Conservation (phyloP, 1,139 yeast genomes). For the Scheffersomyces insectosa region DNA sequence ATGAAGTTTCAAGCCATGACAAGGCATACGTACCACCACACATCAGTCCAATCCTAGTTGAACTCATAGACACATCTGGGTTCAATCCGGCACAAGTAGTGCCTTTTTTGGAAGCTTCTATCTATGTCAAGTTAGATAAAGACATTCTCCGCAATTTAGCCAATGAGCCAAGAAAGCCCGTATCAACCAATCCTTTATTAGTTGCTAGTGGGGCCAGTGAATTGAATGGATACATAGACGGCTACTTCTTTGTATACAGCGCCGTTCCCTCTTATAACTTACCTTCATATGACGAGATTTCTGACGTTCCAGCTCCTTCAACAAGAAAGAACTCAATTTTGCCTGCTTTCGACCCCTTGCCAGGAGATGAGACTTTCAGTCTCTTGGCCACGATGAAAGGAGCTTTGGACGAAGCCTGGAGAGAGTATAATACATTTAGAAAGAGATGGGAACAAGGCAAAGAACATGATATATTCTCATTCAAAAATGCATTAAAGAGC, state of each 20-base stretch:
- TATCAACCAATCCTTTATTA: conserved; percentile 63
- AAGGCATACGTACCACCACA: conserved; percentile 31
- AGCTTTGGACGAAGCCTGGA: conserved; percentile 73
- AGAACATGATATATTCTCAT: conserved; percentile 65
- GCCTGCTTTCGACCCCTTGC: conserved; percentile 7
- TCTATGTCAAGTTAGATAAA: conserved; percentile 60
- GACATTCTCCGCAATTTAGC: conserved; percentile 63
- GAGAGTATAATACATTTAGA: conserved; percentile 57
- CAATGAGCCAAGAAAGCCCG: conserved; percentile 63
- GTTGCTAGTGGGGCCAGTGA: conserved; percentile 81
- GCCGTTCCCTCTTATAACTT: conserved; percentile 62
- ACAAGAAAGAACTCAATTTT: conserved; percentile 2
- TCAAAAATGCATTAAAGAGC: conserved; percentile 56
- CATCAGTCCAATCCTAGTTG: conserved; percentile 61
- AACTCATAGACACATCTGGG: conserved; percentile 72
- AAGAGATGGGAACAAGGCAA: conserved; percentile 59
- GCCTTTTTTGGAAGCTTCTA: conserved; percentile 71
- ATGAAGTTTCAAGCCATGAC: conserved; percentile 3
- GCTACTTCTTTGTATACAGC: conserved; percentile 67
- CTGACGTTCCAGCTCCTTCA: not conserved
- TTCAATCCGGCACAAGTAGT: conserved; percentile 64
- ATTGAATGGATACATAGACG: conserved; percentile 70
- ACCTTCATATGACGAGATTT: conserved; percentile 46
- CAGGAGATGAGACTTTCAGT: conserved; percentile 37
- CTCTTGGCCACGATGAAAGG: conserved; percentile 49